Percentiles rank a stretch among this genome's conserved stretches.
Evolutionary conservation across 495 filamentous ascomycete species (phyloP).

Genomic region (Pseudoneurospora amorphoporcata): DNA sequence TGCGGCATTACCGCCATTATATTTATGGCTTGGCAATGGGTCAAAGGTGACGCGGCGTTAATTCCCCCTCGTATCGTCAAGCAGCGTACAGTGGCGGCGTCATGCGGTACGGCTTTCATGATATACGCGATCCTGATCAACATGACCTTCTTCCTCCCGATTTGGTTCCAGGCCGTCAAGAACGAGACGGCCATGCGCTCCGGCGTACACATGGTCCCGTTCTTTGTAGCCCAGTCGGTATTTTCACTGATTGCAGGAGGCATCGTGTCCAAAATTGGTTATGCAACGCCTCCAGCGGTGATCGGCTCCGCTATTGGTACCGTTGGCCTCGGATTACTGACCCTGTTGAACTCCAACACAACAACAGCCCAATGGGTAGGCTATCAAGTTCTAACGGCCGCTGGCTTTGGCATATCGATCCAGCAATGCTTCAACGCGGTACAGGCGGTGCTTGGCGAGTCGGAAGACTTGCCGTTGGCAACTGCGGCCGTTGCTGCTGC

Average conservation of each 20-base stretch:
- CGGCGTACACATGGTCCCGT: constrained; percentile 58
- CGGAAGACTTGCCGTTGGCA: constrained; percentile 48
- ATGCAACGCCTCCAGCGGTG: constrained; percentile 45
- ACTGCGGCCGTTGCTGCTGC: constrained; percentile 51
- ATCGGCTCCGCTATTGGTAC: constrained; percentile 41
- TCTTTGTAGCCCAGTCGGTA: constrained; percentile 50
- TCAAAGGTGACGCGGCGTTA: constrained; percentile 22
- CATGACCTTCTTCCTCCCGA: constrained; percentile 43
- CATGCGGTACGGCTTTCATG: constrained; percentile 31
- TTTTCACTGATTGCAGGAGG: constrained; percentile 43
- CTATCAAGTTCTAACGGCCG: constrained; percentile 45
- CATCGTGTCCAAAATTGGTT: constrained; percentile 15
- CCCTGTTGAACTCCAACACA: constrained; percentile 45
- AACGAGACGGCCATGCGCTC: constrained; percentile 51
- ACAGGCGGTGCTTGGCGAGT: constrained; percentile 35
- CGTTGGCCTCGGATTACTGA: constrained; percentile 53
- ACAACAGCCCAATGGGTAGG: constrained; percentile 50
- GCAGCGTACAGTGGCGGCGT: constrained; percentile 52
- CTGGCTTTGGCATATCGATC: constrained; percentile 51
- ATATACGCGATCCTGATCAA: constrained; percentile 34
- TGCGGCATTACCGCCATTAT: constrained; percentile 24
- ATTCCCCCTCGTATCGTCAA: constrained; percentile 26
- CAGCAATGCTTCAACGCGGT: constrained; percentile 49
- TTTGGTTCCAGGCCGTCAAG: constrained; percentile 69
- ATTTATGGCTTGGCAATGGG: constrained; percentile 11